phyloP scores from a whole-genome alignment of 2,329 filamentous ascomycete species.

The Pestalotiopsis sp. region DNA sequence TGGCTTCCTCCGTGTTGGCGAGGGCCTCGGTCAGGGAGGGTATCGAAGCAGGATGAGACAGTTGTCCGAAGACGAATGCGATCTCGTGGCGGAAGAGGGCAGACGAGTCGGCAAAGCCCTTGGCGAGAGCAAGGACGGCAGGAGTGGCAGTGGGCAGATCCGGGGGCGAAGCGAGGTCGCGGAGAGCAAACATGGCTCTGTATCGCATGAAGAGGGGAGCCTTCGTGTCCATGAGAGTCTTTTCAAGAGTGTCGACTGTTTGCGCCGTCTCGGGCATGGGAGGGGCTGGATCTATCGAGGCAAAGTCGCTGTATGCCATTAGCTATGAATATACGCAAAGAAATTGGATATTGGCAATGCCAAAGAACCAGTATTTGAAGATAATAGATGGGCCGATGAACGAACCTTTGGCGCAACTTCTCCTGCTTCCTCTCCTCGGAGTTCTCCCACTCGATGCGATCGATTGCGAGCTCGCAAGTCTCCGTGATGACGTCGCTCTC shows the following conservation, averaged over 20 bases:
- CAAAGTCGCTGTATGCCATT: conserved; percentile 73
- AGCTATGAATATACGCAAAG: conserved; percentile 18
- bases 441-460: conserved; percentile 91
- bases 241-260: conserved; percentile 75
- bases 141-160: conserved; percentile 86
- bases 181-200: conserved; percentile 95
- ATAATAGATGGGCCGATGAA: not conserved
- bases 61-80: conserved; percentile 95
- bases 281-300: conserved; percentile 92
- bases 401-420: conserved; percentile 79
- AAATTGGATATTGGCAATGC: not conserved
- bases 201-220: conserved; percentile 89
- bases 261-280: conserved; percentile 74
- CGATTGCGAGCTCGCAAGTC: conserved; percentile 96
- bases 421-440: conserved; percentile 72
- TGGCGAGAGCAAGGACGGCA: conserved; percentile 84
- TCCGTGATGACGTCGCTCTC: conserved; percentile 85
- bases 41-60: conserved; percentile 95
- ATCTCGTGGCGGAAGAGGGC: conserved; percentile 97
- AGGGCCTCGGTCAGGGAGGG: conserved; percentile 81
- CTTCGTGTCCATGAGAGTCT: conserved; percentile 75
- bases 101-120: conserved; percentile 82
- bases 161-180: conserved; percentile 91
- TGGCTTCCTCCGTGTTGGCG: conserved; percentile 78
- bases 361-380: not conserved